A percentile compares a stretch with the other conserved stretches of the same genome.
phyloP scores from a whole-genome alignment of 2,329 filamentous ascomycete genomes.

The Fusarium acutatum region DNA sequence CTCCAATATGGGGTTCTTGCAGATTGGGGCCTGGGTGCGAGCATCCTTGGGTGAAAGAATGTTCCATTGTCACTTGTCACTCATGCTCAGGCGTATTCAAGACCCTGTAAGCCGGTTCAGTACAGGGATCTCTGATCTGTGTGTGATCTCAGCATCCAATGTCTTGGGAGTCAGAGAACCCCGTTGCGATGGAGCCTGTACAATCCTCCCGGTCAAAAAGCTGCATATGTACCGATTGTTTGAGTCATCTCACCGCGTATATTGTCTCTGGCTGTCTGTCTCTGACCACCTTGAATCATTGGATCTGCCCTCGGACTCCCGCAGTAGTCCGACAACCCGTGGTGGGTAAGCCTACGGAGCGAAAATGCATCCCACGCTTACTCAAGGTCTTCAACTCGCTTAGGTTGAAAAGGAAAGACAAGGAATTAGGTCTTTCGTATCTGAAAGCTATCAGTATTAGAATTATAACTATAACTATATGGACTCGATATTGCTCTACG shows the following conservation, averaged over 20 bases:
- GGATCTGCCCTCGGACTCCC: constrained; percentile 31
- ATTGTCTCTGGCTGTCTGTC: constrained; percentile 5
- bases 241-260: constrained; percentile 28
- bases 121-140: background rate
- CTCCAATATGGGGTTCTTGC: background rate
- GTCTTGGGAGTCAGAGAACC: background rate
- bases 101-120: background rate
- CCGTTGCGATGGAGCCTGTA: background rate
- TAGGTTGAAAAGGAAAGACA: background rate
- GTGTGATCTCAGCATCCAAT: background rate
- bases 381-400: background rate
- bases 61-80: background rate
- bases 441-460: background rate
- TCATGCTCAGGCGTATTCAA: background rate
- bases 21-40: background rate
- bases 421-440: background rate
- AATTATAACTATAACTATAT: background rate
- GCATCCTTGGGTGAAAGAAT: background rate
- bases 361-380: constrained; percentile 12
- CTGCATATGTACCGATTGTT: background rate
- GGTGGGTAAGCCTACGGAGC: background rate
- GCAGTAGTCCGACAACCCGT: constrained; percentile 35
- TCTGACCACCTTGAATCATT: background rate
- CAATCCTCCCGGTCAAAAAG: background rate
- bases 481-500: background rate